Evolutionary conservation across 164 flowering plant genomes (phyloP), one percentile per base, ranked within the genome.

Genomic region (Aristolochia fimbriata): DNA sequence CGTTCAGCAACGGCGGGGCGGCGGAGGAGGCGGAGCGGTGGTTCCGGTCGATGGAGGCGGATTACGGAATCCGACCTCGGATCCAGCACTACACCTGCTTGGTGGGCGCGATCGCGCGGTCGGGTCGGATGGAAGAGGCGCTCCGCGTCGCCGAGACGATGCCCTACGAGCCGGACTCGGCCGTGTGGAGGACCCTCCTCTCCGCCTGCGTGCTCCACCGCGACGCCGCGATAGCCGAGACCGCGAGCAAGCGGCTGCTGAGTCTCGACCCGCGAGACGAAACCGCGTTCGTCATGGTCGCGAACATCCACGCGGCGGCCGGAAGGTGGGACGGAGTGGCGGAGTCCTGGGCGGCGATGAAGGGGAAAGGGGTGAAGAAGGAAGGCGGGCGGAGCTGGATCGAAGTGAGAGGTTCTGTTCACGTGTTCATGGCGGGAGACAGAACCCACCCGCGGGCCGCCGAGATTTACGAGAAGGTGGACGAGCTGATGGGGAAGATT

Each of bases 61-160:
- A 74, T 0, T 79, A 76, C 63, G 77, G 72, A 16, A 25, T 88
- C 53, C 77, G 74, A 20, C 91, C 96, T 0, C 62, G 70, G 30
- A 58, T 84, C 6, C 84, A 83, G 77, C 96, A 84, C 66, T 86
- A 81, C 66, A 86, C 88, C 1, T 83, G 96, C 59, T 70, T 88
- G 56, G 68, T 86, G n/a, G 74, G 79, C 63, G 83, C 85, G 47
- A 8, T 83, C 73, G 88, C 75, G 5, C 68, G 82, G 51, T 79
- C 74, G 19, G 88, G 96, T 19, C 65, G 60, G 50, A 57, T 86
- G 10, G 74, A 70, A 52, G 86, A 83, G 8, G 93, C 93, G 0
- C 77, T 81, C 70, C 66, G 51, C 54, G 27, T 84, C 30, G 80
- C 78, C 6, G 58, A 73, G 67, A 66, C 79, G 13, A 84, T 88